Conservation (phyloP, 2,329 filamentous ascomycete genomes). For the Zelopaecilomyces penicillatus region DNA sequence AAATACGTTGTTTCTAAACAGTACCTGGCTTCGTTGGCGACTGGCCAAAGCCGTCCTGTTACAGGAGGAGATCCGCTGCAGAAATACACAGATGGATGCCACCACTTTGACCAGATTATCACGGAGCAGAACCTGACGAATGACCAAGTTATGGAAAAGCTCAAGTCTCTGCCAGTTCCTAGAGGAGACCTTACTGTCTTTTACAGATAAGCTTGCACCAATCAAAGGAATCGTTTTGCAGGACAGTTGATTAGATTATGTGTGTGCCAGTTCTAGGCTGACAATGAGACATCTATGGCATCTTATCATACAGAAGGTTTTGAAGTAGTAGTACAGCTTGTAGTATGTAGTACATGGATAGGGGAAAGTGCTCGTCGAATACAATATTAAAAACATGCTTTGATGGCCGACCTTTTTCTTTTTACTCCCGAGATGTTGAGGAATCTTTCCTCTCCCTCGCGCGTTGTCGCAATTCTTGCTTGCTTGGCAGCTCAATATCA, state of each 20-base stretch:
- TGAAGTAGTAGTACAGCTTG: background rate
- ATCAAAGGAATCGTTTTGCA: too few relatives aligned
- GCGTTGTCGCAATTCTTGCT: slow-evolving; percentile 23
- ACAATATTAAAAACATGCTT: background rate
- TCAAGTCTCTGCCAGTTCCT: slow-evolving; percentile 49
- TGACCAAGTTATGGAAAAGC: slow-evolving; percentile 58
- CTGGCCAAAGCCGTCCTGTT: slow-evolving; percentile 38
- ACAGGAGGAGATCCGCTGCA: slow-evolving; percentile 45
- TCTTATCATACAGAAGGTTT: slow-evolving; percentile 6
- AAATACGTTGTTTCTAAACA: slow-evolving; percentile 73
- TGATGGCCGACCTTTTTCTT: background rate
- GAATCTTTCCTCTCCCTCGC: slow-evolving; percentile 8
- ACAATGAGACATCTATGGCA: slow-evolving; percentile 1
- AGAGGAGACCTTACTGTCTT: slow-evolving; percentile 46
- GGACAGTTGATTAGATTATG: too few relatives aligned
- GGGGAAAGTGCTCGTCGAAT: background rate
- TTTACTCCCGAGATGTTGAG: background rate
- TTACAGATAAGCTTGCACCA: slow-evolving; percentile 33
- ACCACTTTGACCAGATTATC: slow-evolving; percentile 76
- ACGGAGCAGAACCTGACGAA: slow-evolving; percentile 66
- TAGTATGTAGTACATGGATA: too few relatives aligned
- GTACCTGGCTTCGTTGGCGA: slow-evolving; percentile 48
- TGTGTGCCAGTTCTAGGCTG: background rate
- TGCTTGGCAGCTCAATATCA: slow-evolving; percentile 31
- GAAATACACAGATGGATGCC: slow-evolving; percentile 64